Base-by-base conservation (phyloP, 1,284 basidiomycete species). In the Trametes sp. region DNA sequence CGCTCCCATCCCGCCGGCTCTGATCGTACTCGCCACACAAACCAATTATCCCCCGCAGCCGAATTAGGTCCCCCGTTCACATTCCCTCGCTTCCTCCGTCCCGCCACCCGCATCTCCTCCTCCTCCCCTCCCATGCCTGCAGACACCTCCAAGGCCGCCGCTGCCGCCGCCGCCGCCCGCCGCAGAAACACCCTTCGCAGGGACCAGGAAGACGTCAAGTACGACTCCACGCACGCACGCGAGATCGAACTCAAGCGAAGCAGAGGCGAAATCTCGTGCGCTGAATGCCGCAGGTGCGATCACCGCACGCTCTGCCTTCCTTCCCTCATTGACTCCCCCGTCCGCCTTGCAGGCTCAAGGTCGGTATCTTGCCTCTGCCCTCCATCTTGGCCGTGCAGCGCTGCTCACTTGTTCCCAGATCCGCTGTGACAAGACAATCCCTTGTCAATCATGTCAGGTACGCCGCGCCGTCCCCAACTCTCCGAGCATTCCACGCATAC, bases 351-450 rank as follows among this genome's bases (percentile, higher is more conserved):
- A 74, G 62, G 64, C 65, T 75, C 38, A 73, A 74, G 68, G 69
- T 75, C 60, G 57, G 53, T 31, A 52, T 46, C 48, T 31, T 31
- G 29, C 31, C 51, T 33, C 45, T 24, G 23, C 31, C 42, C 51
- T 21, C 19, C 28, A 29, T 59, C 36, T 41, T 49, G 48, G 38
- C 52, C 33, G 28, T 41, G 23, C 55, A 45, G 41, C 56, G 38
- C 33, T 63, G 53, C 60, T 67, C 62, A 65, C 38, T 36, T 41
- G 38, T 53, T 21, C 36, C 19, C 65, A 90, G 89, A 76, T 82
- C 87, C 75, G 90, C 72, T 92, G 89, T 76, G 88, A 91, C 82
- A 91, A 90, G 80, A 82, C 88, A 65, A 88, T 91, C 62, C 88
- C 88, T 9, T 89, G 87, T 71, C 86, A 86, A 69, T 87, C 87